Evolutionary conservation across 2,329 filamentous ascomycete genomes (phyloP), one percentile per base, ranked within the genome.

Genomic region (Teratosphaeria pseudoeucalypti): DNA sequence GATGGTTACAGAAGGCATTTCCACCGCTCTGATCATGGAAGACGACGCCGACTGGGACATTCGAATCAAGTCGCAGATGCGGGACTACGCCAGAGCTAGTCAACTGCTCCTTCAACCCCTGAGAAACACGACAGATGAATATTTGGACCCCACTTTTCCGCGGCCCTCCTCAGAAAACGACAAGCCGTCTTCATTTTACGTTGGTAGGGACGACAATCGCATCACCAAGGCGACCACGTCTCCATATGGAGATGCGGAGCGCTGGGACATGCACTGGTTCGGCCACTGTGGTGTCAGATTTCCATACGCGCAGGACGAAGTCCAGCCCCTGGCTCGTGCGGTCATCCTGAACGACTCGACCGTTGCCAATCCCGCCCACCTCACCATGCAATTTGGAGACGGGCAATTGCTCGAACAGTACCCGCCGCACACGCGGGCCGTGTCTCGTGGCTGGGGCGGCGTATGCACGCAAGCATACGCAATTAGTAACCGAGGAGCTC

Each of bases 31-130:
- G 54, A 73, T 78, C 12, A 67, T 78, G 32, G 76, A 77, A 67
- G 75, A 77, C 63, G 76, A 78, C 59, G 73, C 75, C 37, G 76
- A 78, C 58, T 78, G 74, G 74, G 75, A 77, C 62, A 71, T 77
- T 29, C 75, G 73, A 52, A 73, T 78, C 58, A 76, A 67, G 64
- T 73, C 55, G 67, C 76, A 57, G 66, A 76, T 60, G 74, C 55
- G 59, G 14, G 62, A 63, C 39, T 68, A 76, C 39, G 74, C 75
- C 39, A 72, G 64, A 59, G 75, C 75, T 52, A 69, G 70, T 12
- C 73, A 74, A 59, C 66, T 72, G 27, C 64, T 77, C 11, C 63
- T 77, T 64, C 71, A 68, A 52, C 66, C 67, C 9, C n/a, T 64
- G 6, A 57, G 47, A 4, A 60, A 61, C 14, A 64, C 65, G 10